A percentile compares a stretch with the other conserved stretches of the same genome.
Conservation (phyloP, 2,329 filamentous ascomycete genomes). For the Aspergillus fumigatiaffinis region DNA sequence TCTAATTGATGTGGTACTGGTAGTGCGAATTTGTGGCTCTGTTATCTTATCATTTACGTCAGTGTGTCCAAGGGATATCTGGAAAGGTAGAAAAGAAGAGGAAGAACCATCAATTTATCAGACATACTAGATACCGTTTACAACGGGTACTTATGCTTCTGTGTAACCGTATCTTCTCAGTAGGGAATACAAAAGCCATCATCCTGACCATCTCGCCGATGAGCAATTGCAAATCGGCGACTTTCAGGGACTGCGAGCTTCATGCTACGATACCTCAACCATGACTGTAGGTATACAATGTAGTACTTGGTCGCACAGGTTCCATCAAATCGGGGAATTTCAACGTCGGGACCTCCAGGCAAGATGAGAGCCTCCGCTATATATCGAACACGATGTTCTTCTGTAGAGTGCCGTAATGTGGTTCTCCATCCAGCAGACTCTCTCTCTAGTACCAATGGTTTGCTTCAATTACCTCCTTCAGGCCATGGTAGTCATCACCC, state of each 20-base stretch:
- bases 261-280: background rate
- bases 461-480: slow-evolving; percentile 10
- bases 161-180: background rate
- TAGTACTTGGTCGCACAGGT: background rate
- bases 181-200: background rate
- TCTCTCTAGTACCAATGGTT: slow-evolving; percentile 5
- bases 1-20: too few species aligned
- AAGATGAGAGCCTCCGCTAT: background rate
- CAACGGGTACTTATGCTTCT: background rate
- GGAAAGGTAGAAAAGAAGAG: too few species aligned
- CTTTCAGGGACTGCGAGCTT: background rate
- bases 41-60: background rate
- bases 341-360: background rate
- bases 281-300: background rate
- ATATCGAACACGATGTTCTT: background rate
- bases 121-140: background rate
- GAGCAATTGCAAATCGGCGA: background rate
- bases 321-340: background rate
- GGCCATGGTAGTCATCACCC: slow-evolving; percentile 10
- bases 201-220: background rate
- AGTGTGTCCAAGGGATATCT: too few species aligned
- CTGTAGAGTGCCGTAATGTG: background rate
- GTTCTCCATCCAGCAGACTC: background rate
- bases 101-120: background rate
- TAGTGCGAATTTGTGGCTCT: background rate